These are phyloP conservation scores for Heterobasidion parviporum DNA, from an alignment of 1,284 basidiomycete genomes.

Conservation along the genomic window DNA sequence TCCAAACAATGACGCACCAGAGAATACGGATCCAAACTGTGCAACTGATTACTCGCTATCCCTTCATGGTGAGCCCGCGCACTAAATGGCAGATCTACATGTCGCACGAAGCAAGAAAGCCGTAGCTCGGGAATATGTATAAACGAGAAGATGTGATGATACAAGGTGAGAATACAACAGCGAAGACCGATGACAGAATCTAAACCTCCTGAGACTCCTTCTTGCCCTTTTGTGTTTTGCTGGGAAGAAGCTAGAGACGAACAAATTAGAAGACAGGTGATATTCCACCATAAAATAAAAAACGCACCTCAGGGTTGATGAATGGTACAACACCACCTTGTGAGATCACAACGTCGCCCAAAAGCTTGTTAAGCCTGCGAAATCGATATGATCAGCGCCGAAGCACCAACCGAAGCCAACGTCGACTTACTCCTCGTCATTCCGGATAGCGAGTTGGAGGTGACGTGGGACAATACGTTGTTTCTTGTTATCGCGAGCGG, in stretches of 20 bases:
- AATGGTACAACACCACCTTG: constrained; percentile 88
- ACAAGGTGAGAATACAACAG: neutral
- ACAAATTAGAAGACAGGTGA: neutral
- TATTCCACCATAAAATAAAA: neutral
- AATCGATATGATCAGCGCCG: neutral
- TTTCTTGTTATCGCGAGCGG: constrained; percentile 66
- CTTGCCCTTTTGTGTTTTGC: neutral
- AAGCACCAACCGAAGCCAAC: neutral
- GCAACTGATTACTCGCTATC: too few species aligned
- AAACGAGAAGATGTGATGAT: neutral
- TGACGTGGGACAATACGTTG: constrained; percentile 91
- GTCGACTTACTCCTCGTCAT: constrained; percentile 67
- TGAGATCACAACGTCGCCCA: constrained; percentile 83
- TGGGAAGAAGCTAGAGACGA: neutral
- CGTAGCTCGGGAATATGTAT: neutral
- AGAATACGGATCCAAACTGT: too few species aligned
- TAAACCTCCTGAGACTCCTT: neutral
- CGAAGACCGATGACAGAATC: neutral
- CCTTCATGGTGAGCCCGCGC: too few species aligned
- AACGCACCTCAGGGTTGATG: constrained; percentile 30
- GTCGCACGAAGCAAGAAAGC: neutral
- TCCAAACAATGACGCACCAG: too few species aligned
- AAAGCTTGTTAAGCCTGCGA: constrained; percentile 57
- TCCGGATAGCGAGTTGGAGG: constrained; percentile 84
- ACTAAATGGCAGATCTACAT: neutral